phyloP scores from a whole-genome alignment of 2,329 filamentous ascomycete genomes.

The Tolypocladium tundrense region DNA sequence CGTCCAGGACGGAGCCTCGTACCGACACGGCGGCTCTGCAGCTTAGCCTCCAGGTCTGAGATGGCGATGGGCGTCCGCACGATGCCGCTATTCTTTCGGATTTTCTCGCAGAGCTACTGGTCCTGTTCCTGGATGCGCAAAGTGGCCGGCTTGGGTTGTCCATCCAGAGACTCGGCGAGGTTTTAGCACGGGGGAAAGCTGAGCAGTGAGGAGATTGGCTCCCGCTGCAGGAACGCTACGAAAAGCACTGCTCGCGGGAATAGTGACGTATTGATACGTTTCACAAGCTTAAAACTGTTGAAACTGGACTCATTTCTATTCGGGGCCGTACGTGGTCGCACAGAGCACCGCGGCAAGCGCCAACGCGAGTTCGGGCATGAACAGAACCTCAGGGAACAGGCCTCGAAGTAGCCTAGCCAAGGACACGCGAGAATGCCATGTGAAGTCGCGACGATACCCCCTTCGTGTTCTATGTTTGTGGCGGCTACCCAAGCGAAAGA shows the following conservation, averaged over 20 bases:
- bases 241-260: not conserved
- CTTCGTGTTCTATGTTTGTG: not conserved
- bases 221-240: not conserved
- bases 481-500: not conserved
- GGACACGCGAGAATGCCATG: not conserved
- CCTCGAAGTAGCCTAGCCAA: not conserved
- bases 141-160: too few species aligned
- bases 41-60: too few species aligned
- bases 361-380: slow-evolving; percentile 1
- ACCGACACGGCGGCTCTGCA: not conserved
- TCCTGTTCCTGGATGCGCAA: too few species aligned
- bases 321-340: not conserved
- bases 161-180: not conserved
- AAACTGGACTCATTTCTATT: not conserved
- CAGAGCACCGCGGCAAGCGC: not conserved
- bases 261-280: not conserved
- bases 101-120: not conserved
- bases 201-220: not conserved
- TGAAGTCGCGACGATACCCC: not conserved
- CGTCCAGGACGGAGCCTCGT: too few species aligned
- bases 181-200: not conserved
- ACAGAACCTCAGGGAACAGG: not conserved
- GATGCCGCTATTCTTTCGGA: too few species aligned
- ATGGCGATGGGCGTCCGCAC: not conserved
- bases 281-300: not conserved